These are phyloP conservation scores for Podospora fimiseda DNA, from an alignment of 495 filamentous ascomycete genomes.

Conservation along the genomic window DNA sequence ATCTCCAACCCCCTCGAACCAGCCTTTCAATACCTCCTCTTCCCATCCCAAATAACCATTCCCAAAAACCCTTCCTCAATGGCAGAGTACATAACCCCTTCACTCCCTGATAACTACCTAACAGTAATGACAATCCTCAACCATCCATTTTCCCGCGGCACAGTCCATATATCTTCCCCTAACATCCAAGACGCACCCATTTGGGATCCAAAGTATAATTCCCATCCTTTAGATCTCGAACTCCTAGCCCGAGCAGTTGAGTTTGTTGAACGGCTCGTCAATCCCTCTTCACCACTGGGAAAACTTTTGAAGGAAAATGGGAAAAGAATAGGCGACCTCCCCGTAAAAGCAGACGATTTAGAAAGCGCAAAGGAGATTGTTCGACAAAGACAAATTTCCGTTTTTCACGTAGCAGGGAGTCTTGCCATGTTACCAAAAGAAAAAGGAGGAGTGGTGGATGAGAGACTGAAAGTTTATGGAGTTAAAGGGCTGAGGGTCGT, in stretches of 20 bases:
- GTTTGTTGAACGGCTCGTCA: slow-evolving; percentile 40
- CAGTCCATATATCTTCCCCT: slow-evolving; percentile 46
- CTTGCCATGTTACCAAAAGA: slow-evolving; percentile 32
- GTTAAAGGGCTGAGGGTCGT: slow-evolving; percentile 41
- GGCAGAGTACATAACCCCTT: slow-evolving; percentile 28
- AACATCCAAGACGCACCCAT: slow-evolving; percentile 30
- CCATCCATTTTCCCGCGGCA: slow-evolving; percentile 53
- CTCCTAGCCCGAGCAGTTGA: slow-evolving; percentile 41
- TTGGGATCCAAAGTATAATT: slow-evolving; percentile 51
- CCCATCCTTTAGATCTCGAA: slow-evolving; percentile 45
- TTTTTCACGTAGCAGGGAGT: slow-evolving; percentile 35
- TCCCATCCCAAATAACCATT: slow-evolving; percentile 32
- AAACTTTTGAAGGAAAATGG: slow-evolving; percentile 26
- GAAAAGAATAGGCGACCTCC: slow-evolving; percentile 14
- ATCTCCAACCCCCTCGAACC: slow-evolving; percentile 25
- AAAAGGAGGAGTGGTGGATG: slow-evolving; percentile 37
- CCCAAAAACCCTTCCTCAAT: slow-evolving; percentile 27
- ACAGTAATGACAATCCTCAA: slow-evolving; percentile 36
- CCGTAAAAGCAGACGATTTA: slow-evolving; percentile 19
- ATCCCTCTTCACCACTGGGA: slow-evolving; percentile 32
- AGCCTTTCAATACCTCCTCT: slow-evolving; percentile 34
- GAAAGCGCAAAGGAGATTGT: slow-evolving; percentile 35
- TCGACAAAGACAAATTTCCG: slow-evolving; percentile 29
- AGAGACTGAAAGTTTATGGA: slow-evolving; percentile 44
- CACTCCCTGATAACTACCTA: slow-evolving; percentile 33